Evolutionary conservation across 169 alveolate genomes (phyloP).

Genomic region (Cystoisospora suis): DNA sequence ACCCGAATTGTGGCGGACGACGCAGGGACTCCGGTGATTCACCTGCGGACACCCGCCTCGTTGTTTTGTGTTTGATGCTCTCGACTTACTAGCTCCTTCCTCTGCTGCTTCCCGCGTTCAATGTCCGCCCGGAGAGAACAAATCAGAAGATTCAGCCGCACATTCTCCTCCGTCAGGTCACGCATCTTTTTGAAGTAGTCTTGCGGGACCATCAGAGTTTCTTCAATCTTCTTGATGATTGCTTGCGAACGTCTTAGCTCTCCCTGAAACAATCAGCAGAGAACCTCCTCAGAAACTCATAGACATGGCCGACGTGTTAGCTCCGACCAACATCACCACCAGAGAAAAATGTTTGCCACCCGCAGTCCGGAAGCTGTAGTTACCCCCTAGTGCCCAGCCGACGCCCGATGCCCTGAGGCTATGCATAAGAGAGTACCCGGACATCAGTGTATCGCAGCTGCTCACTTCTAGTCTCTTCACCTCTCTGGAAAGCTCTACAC

Average conservation of each 20-base stretch:
- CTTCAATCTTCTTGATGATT: background rate
- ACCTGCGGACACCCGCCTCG: background rate
- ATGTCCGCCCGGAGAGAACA: conserved; percentile 4
- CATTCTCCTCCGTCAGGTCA: background rate
- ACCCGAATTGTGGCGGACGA: too few species aligned
- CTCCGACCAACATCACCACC: too few species aligned
- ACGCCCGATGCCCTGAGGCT: too few species aligned
- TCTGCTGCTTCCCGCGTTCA: background rate
- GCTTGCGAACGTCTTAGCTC: background rate
- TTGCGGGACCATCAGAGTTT: conserved; percentile 8
- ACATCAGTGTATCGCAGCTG: too few species aligned
- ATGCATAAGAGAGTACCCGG: too few species aligned
- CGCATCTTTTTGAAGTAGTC: conserved; percentile 23
- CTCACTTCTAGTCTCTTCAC: background rate
- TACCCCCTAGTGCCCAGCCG: too few species aligned
- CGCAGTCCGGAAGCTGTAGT: too few species aligned
- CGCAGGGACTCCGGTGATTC: background rate
- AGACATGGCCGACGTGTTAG: too few species aligned
- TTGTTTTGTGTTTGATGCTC: background rate
- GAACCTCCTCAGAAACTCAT: too few species aligned
- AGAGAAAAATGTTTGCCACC: too few species aligned
- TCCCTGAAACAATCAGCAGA: background rate
- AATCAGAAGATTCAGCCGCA: background rate
- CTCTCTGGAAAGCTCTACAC: background rate
- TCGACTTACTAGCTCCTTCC: conserved; percentile 6